Base-by-base conservation (phyloP, 805 yeast genomes). In the Blastobotrys terrestris region DNA sequence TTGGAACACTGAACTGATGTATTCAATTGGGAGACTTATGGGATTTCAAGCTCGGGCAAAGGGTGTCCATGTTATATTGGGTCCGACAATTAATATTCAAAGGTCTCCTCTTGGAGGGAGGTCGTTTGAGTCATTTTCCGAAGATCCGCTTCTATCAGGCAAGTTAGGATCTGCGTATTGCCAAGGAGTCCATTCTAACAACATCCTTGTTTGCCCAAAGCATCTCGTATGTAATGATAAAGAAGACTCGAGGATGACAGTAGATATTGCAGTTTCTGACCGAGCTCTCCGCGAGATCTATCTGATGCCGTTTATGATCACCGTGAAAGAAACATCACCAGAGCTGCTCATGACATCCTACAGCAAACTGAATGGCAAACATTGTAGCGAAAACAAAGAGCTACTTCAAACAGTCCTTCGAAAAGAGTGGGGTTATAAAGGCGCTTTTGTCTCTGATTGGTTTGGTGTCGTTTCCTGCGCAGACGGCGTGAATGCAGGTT, bases 281-380 rank as follows among this genome's bases (percentile, higher is more conserved):
- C 70, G 87, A 60, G 86, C 87, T 2, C 67, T 82, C 55, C 74
- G 87, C 61, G 87, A 83, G 64, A 76, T 82, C 52, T 83, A 82
- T 64, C 69, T 82, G 63, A 73, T 74, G 59, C 86, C 87, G 1
- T 82, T 82, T 69, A 80, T 80, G 67, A 65, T 83, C 44, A 84
- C 85, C n/a, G 63, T 79, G 16, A 69, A 76, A 53, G 71, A 78
- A 52, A 52, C 83, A 19, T 62, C 74, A 51, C 87, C 87, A 26
- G 71, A 68, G 53, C 70, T 77, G 2, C 64, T 81, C 53, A 83
- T 83, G 87, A 79, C 85, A 19, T 70, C 82, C 48, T 83, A 83
- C 69, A 82, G 80, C 67, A 78, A 75, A 60, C 73, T 82, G 60
- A 83, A 83, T 60, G 87, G 86, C 39, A 74, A 61, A 13, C 85